phyloP scores from a whole-genome alignment of 2,329 filamentous ascomycete genomes.

The Cladophialophora chaetospira region DNA sequence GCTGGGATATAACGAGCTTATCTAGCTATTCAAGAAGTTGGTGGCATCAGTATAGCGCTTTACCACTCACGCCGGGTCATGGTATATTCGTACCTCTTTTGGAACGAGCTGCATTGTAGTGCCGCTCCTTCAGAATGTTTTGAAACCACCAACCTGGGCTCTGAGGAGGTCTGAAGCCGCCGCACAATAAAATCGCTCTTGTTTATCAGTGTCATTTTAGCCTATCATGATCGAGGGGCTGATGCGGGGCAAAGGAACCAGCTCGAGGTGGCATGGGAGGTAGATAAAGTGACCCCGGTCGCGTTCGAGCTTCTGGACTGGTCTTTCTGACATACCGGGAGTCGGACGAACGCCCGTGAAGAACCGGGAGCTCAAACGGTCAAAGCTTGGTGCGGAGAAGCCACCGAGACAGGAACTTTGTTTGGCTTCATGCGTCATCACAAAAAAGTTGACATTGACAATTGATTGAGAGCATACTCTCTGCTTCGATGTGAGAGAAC shows the following conservation, averaged over 20 bases:
- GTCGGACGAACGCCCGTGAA: no score
- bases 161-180: neutral
- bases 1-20: slow-evolving; percentile 90
- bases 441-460: slow-evolving; percentile 2
- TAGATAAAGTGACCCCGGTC: neutral
- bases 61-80: neutral
- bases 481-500: neutral
- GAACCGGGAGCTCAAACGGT: neutral
- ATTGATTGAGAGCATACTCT: neutral
- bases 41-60: neutral
- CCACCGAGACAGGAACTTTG: slow-evolving; percentile 16
- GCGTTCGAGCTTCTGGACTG: neutral
- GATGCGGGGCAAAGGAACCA: slow-evolving; percentile 25
- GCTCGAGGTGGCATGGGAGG: slow-evolving; percentile 10
- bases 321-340: no score
- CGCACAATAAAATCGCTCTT: neutral
- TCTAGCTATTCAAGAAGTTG: slow-evolving; percentile 66
- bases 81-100: slow-evolving; percentile 43
- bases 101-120: slow-evolving; percentile 48
- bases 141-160: neutral
- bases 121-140: neutral
- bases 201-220: slow-evolving; percentile 16
- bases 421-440: slow-evolving; percentile 13
- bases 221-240: slow-evolving; percentile 23
- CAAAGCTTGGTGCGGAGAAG: slow-evolving; percentile 3